phyloP scores from a whole-genome alignment of 1,284 basidiomycete species.

The Microbotryum intermedium region DNA sequence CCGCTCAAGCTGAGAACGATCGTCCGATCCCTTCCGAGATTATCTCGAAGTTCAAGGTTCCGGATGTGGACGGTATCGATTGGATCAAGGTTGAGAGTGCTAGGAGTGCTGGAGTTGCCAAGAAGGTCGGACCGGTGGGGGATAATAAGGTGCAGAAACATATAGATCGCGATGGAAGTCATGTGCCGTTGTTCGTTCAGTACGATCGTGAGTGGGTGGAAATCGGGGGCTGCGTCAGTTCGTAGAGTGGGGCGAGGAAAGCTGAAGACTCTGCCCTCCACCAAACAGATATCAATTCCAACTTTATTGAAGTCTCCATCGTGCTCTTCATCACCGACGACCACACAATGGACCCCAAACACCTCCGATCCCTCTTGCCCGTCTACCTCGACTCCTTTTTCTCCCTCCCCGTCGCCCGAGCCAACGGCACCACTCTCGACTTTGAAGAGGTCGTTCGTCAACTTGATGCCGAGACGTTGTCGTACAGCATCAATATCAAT shows the following conservation, averaged over 20 bases:
- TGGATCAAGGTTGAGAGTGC: constrained; percentile 87
- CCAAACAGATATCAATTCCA: constrained; percentile 53
- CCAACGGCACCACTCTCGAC: constrained; percentile 59
- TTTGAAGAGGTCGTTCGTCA: constrained; percentile 88
- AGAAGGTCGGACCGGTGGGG: constrained; percentile 29
- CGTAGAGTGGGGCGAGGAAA: not conserved
- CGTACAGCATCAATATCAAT: constrained; percentile 64
- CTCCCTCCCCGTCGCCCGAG: constrained; percentile 68
- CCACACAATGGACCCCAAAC: constrained; percentile 54
- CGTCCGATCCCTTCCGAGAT: constrained; percentile 67
- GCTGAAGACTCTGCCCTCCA: constrained; percentile 1
- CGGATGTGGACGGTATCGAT: constrained; percentile 76
- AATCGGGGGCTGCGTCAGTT: not conserved
- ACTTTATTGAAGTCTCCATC: constrained; percentile 66
- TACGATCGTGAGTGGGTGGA: constrained; percentile 50
- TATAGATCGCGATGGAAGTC: constrained; percentile 59
- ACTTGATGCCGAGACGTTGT: constrained; percentile 85
- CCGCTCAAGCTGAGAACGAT: constrained; percentile 81
- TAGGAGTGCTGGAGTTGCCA: constrained; percentile 32
- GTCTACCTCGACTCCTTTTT: constrained; percentile 84
- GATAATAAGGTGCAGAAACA: constrained; percentile 50
- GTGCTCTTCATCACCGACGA: constrained; percentile 66
- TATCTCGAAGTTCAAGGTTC: constrained; percentile 74
- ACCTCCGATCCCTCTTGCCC: constrained; percentile 44
- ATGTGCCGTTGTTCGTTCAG: constrained; percentile 80